Percentiles rank a stretch among this genome's conserved stretches.
These are phyloP conservation scores for Nitzschia palea DNA, from an alignment of 108 stramenopile species.

Conservation along the genomic window DNA sequence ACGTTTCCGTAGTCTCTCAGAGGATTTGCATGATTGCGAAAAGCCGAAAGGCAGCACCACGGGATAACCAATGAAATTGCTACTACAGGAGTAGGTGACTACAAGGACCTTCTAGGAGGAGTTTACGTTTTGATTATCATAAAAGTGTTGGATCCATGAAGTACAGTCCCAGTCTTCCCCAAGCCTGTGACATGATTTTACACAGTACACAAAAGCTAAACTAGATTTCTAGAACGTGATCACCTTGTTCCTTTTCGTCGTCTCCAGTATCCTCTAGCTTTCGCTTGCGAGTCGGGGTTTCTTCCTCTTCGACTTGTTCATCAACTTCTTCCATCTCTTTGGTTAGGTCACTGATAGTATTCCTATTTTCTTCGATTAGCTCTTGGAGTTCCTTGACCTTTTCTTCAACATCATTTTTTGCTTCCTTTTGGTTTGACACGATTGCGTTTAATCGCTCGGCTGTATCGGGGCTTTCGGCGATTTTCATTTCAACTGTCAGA, in stretches of 20 bases:
- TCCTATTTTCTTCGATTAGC: constrained; percentile 9
- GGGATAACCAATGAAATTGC: too few species aligned
- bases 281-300: background rate
- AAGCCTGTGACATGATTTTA: too few species aligned
- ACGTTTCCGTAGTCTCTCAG: too few species aligned
- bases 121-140: too few species aligned
- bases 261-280: background rate
- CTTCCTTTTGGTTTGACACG: constrained; percentile 19
- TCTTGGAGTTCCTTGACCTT: constrained; percentile 6
- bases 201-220: too few species aligned
- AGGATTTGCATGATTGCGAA: too few species aligned
- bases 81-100: too few species aligned
- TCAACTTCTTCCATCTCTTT: constrained; percentile 16
- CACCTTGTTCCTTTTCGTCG: background rate
- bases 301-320: background rate
- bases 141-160: too few species aligned
- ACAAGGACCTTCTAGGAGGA: too few species aligned
- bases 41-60: too few species aligned
- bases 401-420: constrained; percentile 9
- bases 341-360: constrained; percentile 3
- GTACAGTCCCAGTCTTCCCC: too few species aligned
- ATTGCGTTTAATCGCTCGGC: constrained; percentile 18
- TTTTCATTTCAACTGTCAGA: constrained; percentile 32
- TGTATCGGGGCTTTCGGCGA: constrained; percentile 22
- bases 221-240: too few species aligned